Base-by-base conservation (phyloP, 768 basidiomycete species). In the Lactifluus subvellereus region DNA sequence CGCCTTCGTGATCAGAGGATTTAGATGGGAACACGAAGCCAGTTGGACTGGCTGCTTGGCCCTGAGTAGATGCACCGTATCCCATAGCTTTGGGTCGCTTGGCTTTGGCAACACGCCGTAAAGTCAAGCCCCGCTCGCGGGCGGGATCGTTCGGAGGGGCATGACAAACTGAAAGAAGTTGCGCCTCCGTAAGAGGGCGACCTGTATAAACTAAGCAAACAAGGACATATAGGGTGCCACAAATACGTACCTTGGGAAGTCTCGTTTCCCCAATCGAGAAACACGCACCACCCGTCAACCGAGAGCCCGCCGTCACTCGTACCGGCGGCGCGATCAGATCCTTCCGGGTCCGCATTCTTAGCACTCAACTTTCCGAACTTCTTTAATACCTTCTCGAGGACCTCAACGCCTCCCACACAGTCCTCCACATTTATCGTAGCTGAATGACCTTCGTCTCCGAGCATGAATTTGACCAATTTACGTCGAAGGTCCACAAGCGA, bases 251-350 rank as follows among this genome's bases (percentile, higher is more conserved):
- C 81, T 65, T 76, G 74, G 9, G 79, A 80, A 61, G 81, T 80
- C 27, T 84, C 71, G 4, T 76, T 75, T 5, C 78, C 82, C 71
- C 78, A 74, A 57, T 89, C 88, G 27, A 90, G 76, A 72, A 83
- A 96, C 0, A 93, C 87, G 33, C 85, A 89, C 92, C 93, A 97
- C 1, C 94, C 93, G 67, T 94, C 92, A 1, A 97, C 86, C 57
- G 82, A 84, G 14, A 96, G 77, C 0, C 86, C 87, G 0, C 87
- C 88, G 35, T 91, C 88, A 38, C 86, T 86, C 0, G 81, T 85
- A 61, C 85, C 84, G n/a, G 82, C 80, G 45, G 82, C 80, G 43
- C 82, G 78, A 63, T 83, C 84, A 54, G 77, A 69, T 53, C 77
- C 76, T 55, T 81, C 78, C 3, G 67, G 51, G 8, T 83, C 82